Percentiles rank a stretch among this genome's conserved stretches.
Evolutionary conservation across 2,329 filamentous ascomycete species (phyloP).

Genomic region (Sclerotinia minor): DNA sequence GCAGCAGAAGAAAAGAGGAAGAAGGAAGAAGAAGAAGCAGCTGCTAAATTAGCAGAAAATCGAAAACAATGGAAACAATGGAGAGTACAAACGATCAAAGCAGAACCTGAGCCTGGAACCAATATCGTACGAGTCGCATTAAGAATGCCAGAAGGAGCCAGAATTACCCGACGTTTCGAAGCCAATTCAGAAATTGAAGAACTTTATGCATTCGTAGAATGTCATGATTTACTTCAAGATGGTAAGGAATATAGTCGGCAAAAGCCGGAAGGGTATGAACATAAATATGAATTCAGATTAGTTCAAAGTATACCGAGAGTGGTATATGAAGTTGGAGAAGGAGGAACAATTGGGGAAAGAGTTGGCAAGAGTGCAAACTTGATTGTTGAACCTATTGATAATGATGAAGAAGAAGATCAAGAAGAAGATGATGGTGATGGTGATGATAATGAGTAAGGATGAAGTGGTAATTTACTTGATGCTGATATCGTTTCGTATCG

Average conservation of each 20-base stretch:
- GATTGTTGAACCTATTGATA: slow-evolving; percentile 73
- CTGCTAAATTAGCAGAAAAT: slow-evolving; percentile 51
- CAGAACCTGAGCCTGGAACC: slow-evolving; percentile 66
- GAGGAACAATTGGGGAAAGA: slow-evolving; percentile 66
- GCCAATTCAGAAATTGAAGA: slow-evolving; percentile 68
- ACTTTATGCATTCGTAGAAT: slow-evolving; percentile 95
- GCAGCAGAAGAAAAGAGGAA: slow-evolving; percentile 65
- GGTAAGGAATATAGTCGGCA: slow-evolving; percentile 33
- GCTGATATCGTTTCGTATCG: background rate
- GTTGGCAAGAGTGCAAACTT: slow-evolving; percentile 85
- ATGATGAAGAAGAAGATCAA: no score
- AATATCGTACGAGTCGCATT: slow-evolving; percentile 71
- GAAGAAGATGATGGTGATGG: slow-evolving; percentile 45
- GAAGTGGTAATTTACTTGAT: background rate
- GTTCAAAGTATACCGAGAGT: slow-evolving; percentile 82
- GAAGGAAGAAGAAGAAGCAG: slow-evolving; percentile 60
- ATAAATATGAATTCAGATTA: slow-evolving; percentile 82
- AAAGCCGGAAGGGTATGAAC: slow-evolving; percentile 68
- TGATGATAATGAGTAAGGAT: slow-evolving; percentile 30
- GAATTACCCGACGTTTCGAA: slow-evolving; percentile 74
- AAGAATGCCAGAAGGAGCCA: slow-evolving; percentile 63
- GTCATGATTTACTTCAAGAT: slow-evolving; percentile 65
- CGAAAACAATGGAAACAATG: slow-evolving; percentile 74
- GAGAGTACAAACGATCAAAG: slow-evolving; percentile 66
- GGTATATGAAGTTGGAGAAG: slow-evolving; percentile 70